Conservation (phyloP, 2,329 filamentous ascomycete species). For the Monosporascus sp. region DNA sequence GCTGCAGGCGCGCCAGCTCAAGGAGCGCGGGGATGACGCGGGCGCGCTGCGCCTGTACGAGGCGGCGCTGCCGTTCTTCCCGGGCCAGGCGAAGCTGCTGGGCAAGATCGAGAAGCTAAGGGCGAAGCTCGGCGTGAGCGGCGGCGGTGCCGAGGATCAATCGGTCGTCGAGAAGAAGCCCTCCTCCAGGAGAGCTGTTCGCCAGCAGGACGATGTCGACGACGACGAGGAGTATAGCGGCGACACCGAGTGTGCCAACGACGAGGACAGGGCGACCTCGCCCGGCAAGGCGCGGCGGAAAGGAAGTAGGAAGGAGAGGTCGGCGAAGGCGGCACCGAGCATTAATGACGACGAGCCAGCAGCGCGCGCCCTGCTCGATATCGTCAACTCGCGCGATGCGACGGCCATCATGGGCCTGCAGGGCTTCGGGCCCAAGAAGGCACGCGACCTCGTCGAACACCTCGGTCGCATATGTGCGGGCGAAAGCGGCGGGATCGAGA, state of each 20-base stretch:
- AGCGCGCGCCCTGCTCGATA: constrained; percentile 57
- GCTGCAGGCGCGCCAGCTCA: constrained; percentile 88
- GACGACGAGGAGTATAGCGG: constrained; percentile 28
- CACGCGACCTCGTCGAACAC: constrained; percentile 54
- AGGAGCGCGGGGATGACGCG: constrained; percentile 72
- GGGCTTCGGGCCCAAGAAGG: constrained; percentile 70
- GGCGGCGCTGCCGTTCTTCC: constrained; percentile 78
- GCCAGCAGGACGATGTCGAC: constrained; percentile 21
- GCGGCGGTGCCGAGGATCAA: constrained; percentile 2
- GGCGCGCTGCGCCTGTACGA: constrained; percentile 83
- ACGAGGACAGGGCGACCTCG: constrained; percentile 25
- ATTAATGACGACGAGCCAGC: constrained; percentile 26
- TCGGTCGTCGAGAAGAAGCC: constrained; percentile 4
- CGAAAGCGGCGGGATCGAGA: constrained; percentile 40
- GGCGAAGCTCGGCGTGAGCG: constrained; percentile 40
- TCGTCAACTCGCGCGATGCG: constrained; percentile 70
- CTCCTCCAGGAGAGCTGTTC: not conserved
- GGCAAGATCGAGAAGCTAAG: constrained; percentile 64
- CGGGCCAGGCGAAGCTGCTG: constrained; percentile 72
- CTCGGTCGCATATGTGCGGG: constrained; percentile 41
- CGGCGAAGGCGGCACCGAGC: constrained; percentile 5
- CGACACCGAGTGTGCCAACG: constrained; percentile 20
- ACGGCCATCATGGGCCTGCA: constrained; percentile 60
- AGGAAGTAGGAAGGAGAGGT: constrained; percentile 17
- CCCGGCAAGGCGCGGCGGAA: constrained; percentile 17